Evolutionary conservation across 148 eudicot genomes (phyloP).

Genomic region (Gaultheria prostrata): DNA sequence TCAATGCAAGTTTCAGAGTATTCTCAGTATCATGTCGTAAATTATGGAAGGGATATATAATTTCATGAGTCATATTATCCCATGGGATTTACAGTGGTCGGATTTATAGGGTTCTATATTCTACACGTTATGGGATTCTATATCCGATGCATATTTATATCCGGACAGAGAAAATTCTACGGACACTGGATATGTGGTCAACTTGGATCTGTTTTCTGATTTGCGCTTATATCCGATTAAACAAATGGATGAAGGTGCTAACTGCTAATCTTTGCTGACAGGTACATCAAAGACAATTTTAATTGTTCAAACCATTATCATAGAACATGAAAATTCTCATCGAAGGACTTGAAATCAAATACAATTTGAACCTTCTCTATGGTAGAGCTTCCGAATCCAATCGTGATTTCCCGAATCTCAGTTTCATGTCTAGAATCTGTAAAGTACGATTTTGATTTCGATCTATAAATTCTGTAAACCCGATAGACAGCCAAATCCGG

Average conservation of each 20-base stretch:
- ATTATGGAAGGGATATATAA: neutral
- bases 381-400: neutral
- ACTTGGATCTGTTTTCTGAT: too few relatives aligned
- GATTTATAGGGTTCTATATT: neutral
- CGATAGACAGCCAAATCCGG: neutral
- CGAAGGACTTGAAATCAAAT: neutral
- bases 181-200: neutral
- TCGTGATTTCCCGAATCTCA: neutral
- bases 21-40: too few relatives aligned
- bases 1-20: neutral
- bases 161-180: neutral
- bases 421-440: neutral
- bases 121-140: neutral
- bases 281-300: too few relatives aligned
- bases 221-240: too few relatives aligned
- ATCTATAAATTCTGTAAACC: neutral
- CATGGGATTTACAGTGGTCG: neutral
- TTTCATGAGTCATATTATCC: neutral
- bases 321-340: neutral
- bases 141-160: neutral
- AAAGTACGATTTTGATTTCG: neutral
- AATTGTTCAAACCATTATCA: neutral
- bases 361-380: neutral
- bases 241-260: too few relatives aligned
- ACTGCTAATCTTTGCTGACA: too few relatives aligned